Base-by-base conservation (phyloP, 2,329 filamentous ascomycete genomes). In the Coniosporium tulheliwenetii region DNA sequence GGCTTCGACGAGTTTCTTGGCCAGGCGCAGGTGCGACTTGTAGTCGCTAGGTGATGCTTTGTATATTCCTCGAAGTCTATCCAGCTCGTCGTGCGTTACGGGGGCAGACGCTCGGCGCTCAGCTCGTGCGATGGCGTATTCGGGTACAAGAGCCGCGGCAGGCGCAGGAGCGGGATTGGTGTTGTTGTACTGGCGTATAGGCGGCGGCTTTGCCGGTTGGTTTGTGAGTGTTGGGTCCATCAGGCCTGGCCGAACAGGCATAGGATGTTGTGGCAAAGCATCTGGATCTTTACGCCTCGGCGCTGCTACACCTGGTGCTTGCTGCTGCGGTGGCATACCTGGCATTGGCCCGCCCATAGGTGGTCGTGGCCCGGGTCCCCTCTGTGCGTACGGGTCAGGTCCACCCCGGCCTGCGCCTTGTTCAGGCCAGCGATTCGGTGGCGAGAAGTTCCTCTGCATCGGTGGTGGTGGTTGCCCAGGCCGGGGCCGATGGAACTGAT, bases 1-100 rank as follows among this genome's bases (percentile, higher is more conserved):
- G 1, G 89, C 91, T 62, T 95, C 86, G 1, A 93, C 77, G 5
- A 95, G 66, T 50, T 81, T 85, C 62, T 87, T 89, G 1, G 84
- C 86, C 13, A 94, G 68, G 8, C 69, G 65, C 42, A 98, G 66
- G 10, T 83, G 80, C 2, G 77, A 71, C 37, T 72, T 73, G 45
- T 81, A 74, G 48, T 95, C 85, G 29, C 70, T 69, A 0, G 86
- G 77, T 45, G 86, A 82, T 19, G 66, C 67, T 55, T 81, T 83
- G 47, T 82, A 78, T 5, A 67, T 63, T 50, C 75, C 73, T 30
- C 84, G 78, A 8, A 96, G 64, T 15, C 71, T 70, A 49, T 93
- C 82, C 7, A 98, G 67, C 55, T 93, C 84, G 36, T 82, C 75
- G 2, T 73, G 64, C 0, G 87, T 94, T 3, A 96, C 79, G 0